Base-by-base conservation (phyloP, 225 moss, liverwort and hornwort species). In the Marchantia polymorpha region DNA sequence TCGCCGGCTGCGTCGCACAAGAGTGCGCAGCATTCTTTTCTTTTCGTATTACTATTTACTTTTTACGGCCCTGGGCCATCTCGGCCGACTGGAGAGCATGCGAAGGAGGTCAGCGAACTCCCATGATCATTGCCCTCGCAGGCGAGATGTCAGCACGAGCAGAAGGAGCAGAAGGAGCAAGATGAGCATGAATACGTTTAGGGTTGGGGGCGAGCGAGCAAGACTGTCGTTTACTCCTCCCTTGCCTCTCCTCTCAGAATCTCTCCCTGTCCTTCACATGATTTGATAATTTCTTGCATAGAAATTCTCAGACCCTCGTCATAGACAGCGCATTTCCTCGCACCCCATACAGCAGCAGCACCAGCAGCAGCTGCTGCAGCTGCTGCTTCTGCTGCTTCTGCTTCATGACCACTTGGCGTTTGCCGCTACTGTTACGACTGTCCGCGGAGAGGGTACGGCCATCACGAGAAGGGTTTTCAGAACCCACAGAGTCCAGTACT, bases 381-480 rank as follows among this genome's bases (percentile, higher is more conserved):
- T n/a, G n/a, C n/a, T n/a, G n/a, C n/a, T n/a, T n/a, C n/a, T n/a
- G n/a, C n/a, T n/a, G n/a, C n/a, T n/a, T n/a, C n/a, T n/a, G 23
- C 70, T 49, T 71, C 70, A 71, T 48, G 70, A 19, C 70, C 48
- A 71, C 12, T 49, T 22, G 48, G 48, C 69, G 7, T 46, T 47
- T 48, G 30, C 30, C 67, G 47, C 47, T 30, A 9, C 69, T 47
- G 19, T 20, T 59, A 59, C 58, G 15, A 47, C 17, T 47, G 20
- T 20, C 69, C 47, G 19, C 46, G 30, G 46, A 47, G 29, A 69
- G 69, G 20, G 72, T 72, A 72, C 72, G 72, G 72, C 47, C 23
- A 51, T 52, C 72, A 72, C 72, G 72, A 72, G 72, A 52, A 72
- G 52, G 72, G 52, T 51, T 10, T 25, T 72, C 72, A 26, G 72